phyloP scores from a whole-genome alignment of 441 rosid genomes.

The Codiaeum variegatum region DNA sequence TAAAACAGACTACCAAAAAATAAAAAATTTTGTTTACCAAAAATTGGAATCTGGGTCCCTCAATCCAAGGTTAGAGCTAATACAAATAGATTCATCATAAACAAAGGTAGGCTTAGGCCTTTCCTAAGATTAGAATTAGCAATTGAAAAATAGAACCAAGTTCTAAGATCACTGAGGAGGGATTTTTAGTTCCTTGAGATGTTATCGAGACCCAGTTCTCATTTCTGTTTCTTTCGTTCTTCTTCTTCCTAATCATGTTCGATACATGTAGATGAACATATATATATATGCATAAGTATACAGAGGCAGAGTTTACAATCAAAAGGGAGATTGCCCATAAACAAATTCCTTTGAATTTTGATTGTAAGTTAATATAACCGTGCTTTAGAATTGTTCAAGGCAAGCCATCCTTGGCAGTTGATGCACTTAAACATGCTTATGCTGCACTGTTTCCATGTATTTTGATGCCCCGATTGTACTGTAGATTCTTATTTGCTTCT shows the following conservation, averaged over 20 bases:
- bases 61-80: too few relatives aligned
- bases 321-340: background rate
- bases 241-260: background rate
- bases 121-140: background rate
- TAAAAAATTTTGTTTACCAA: too few relatives aligned
- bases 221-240: background rate
- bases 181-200: too few relatives aligned
- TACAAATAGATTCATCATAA: too few relatives aligned
- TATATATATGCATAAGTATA: background rate
- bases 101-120: too few relatives aligned
- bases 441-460: background rate
- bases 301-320: background rate
- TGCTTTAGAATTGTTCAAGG: background rate
- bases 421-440: too few relatives aligned
- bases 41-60: too few relatives aligned
- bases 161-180: too few relatives aligned
- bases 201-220: too few relatives aligned
- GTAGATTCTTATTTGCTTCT: background rate
- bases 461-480: background rate
- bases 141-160: background rate
- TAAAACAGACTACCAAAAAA: too few relatives aligned
- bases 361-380: background rate
- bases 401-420: too few relatives aligned
- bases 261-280: background rate
- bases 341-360: background rate